Conservation (phyloP, 106 monocot genomes). For the Acorus calamus region DNA sequence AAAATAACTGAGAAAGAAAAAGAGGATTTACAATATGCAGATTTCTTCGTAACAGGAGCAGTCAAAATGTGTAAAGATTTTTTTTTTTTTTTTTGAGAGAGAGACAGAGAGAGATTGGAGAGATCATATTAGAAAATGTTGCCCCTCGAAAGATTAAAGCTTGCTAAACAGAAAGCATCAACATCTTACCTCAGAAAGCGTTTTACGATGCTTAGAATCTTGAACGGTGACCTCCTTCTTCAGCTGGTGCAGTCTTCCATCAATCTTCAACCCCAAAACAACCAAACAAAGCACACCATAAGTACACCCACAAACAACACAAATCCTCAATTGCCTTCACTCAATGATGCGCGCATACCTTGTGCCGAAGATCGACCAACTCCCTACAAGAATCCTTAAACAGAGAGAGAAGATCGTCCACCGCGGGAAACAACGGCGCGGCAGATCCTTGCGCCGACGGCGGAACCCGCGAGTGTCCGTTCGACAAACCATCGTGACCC, state of each 20-base stretch:
- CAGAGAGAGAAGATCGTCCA: slow-evolving; percentile 66
- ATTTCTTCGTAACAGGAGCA: too few relatives aligned
- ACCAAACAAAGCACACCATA: slow-evolving; percentile 2
- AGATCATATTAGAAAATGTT: neutral
- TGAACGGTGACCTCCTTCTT: slow-evolving; percentile 80
- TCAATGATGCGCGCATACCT: slow-evolving; percentile 25
- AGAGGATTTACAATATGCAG: too few relatives aligned
- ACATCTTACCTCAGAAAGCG: slow-evolving; percentile 65
- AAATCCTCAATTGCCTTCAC: neutral
- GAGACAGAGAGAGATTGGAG: too few relatives aligned
- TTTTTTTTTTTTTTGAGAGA: too few relatives aligned
- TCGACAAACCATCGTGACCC: slow-evolving; percentile 29
- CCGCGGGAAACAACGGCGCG: slow-evolving; percentile 75
- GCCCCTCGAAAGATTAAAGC: neutral
- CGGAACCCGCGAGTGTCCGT: slow-evolving; percentile 29
- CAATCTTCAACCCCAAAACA: slow-evolving; percentile 41
- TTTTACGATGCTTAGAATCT: slow-evolving; percentile 82
- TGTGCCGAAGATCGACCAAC: slow-evolving; percentile 69
- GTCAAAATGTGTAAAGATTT: too few relatives aligned
- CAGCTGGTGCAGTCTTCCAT: slow-evolving; percentile 72
- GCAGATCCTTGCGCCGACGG: slow-evolving; percentile 20
- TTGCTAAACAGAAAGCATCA: neutral
- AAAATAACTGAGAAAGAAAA: too few relatives aligned
- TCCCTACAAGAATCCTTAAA: slow-evolving; percentile 98
- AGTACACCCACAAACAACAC: neutral